Conservation (phyloP, 768 basidiomycete genomes). For the Gymnopilus junonius region DNA sequence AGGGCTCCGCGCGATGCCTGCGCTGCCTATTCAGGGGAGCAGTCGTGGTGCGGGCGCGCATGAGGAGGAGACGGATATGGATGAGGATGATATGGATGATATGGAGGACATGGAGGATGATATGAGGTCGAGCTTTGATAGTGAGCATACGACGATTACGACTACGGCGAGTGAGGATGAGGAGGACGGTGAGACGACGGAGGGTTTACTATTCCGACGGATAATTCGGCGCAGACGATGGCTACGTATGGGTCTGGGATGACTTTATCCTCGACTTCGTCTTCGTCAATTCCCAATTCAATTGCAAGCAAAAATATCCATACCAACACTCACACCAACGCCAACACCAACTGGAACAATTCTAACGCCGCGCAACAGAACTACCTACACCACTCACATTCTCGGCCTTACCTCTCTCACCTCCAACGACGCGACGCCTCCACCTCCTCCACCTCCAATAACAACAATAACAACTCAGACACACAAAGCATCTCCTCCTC, state of each 20-base stretch:
- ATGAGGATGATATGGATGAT: conserved; percentile 39
- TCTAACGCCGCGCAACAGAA: background rate
- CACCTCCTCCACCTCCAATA: background rate
- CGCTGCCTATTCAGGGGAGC: conserved; percentile 33
- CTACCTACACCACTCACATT: background rate
- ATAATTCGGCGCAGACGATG: background rate
- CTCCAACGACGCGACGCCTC: too few species aligned
- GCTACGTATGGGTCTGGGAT: conserved; percentile 1
- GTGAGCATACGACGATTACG: conserved; percentile 16
- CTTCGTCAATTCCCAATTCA: background rate
- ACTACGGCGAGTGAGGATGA: background rate
- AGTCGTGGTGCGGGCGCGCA: conserved; percentile 26
- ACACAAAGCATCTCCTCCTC: conserved; percentile 13
- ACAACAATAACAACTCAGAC: background rate
- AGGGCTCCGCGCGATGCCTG: conserved; percentile 60
- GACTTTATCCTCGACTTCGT: background rate
- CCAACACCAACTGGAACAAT: background rate
- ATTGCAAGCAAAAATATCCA: background rate
- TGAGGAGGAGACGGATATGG: conserved; percentile 30
- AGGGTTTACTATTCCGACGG: background rate
- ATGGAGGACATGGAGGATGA: conserved; percentile 38
- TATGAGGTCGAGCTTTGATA: conserved; percentile 25
- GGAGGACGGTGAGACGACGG: background rate
- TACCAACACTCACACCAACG: background rate
- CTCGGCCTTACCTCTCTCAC: background rate